These are phyloP conservation scores for Zygosaccharomyces pseudorouxii DNA, from an alignment of 805 yeast species.

Conservation along the genomic window DNA sequence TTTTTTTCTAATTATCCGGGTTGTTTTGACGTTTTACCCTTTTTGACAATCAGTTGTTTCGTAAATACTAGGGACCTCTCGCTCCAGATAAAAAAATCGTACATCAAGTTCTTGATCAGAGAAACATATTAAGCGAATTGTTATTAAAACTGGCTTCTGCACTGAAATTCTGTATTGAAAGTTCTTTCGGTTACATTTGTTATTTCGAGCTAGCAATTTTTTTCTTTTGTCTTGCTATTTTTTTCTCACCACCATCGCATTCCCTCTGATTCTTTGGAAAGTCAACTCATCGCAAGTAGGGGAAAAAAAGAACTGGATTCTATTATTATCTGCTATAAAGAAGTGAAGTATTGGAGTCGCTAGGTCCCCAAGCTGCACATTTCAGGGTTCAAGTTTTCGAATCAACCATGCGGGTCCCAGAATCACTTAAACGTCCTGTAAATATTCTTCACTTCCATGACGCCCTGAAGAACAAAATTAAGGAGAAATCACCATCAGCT, in stretches of 20 bases:
- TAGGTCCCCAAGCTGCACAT: background rate
- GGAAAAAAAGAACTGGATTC: background rate
- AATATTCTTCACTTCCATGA: background rate
- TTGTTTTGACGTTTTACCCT: background rate
- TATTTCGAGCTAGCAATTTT: background rate
- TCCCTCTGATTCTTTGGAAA: background rate
- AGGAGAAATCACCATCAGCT: background rate
- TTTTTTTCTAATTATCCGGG: background rate
- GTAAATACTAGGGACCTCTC: background rate
- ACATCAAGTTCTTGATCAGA: background rate
- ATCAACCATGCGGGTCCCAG: background rate
- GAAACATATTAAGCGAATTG: background rate
- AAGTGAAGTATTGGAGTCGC: background rate
- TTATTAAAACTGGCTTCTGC: background rate
- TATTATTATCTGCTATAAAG: background rate
- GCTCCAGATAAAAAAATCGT: background rate
- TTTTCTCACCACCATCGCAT: background rate
- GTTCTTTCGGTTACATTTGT: background rate
- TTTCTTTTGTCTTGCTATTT: background rate
- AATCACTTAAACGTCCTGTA: background rate
- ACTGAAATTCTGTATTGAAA: too few relatives aligned
- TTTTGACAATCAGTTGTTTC: background rate
- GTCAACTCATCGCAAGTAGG: background rate
- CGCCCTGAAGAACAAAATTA: background rate
- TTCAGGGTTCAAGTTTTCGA: background rate